Base-by-base conservation (phyloP, 768 basidiomycete species). In the Lactifluus pinguis region DNA sequence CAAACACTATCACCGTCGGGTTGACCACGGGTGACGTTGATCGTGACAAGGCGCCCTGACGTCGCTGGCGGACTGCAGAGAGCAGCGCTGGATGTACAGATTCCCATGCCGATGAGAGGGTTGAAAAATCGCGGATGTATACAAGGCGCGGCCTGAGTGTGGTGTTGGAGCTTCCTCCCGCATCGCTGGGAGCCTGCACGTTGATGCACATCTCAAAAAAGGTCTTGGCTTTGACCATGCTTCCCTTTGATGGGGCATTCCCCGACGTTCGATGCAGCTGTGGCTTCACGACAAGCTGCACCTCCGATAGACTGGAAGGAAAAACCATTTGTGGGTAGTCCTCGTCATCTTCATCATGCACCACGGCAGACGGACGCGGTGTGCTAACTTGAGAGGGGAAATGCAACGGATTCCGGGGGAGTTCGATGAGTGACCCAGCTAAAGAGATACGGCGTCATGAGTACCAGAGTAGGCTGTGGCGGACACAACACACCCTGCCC, bases 1-100 rank as follows among this genome's bases (percentile, higher is more conserved):
- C 92, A 67, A 95, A 89, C 17, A 97, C 77, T 50, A 97, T 91
- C 8, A 86, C 83, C 66, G 86, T 89, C 3, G 92, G 90, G 68
- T 83, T 83, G 39, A 72, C 65, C 13, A 84, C 79, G 1, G 83
- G 79, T n/a, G 83, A 81, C 6, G 82, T 77, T 11, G 83, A 77
- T 32, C 83, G 76, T 0, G 83, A 73, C 8, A 86, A 74, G 3
- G 85, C 77, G 2, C 87, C 85, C 64, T 83, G 79, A 36, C 93
- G 82, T 41, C 91, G 80, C 57, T 84, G 77, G 47, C 85, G 82
- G n/a, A 95, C 88, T 13, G 90, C 86, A 32, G 82, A 77, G 14
- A 93, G 77, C 29, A 98, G 79, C 42, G 85, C 79, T 11, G 90
- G 84, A 69, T 89, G 95, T 92, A 95, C 94, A 0, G 77, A 72